These are phyloP conservation scores for Leptographium flavum DNA, from an alignment of 2,329 filamentous ascomycete species.

Conservation along the genomic window DNA sequence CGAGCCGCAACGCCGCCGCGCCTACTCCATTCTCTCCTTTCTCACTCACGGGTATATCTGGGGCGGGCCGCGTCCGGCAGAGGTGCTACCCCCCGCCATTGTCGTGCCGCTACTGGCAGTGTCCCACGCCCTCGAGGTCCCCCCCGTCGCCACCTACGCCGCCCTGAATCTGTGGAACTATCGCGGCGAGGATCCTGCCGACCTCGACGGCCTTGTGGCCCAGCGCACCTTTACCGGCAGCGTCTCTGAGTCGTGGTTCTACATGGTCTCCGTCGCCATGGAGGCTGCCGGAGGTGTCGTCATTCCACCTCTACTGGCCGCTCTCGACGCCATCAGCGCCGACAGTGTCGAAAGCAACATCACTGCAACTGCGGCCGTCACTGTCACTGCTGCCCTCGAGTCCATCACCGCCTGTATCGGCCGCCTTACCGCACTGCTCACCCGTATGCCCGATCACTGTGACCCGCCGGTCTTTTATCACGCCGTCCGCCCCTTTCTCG, in stretches of 20 bases:
- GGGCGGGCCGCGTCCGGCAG: slow-evolving; percentile 62
- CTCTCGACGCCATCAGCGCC: slow-evolving; percentile 52
- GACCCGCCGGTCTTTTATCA: slow-evolving; percentile 83
- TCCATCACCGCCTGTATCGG: slow-evolving; percentile 53
- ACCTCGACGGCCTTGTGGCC: slow-evolving; percentile 54
- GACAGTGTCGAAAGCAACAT: slow-evolving; percentile 40
- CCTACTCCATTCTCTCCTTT: slow-evolving; percentile 66
- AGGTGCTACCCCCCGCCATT: slow-evolving; percentile 66
- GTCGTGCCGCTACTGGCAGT: slow-evolving; percentile 62
- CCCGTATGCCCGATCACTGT: slow-evolving; percentile 81
- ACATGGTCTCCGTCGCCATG: slow-evolving; percentile 75
- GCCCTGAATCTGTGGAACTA: slow-evolving; percentile 87
- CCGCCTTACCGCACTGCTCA: slow-evolving; percentile 51
- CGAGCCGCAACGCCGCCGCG: slow-evolving; percentile 65
- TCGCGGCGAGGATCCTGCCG: slow-evolving; percentile 31
- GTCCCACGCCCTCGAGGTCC: slow-evolving; percentile 62
- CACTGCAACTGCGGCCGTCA: slow-evolving; percentile 15
- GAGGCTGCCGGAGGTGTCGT: slow-evolving; percentile 66
- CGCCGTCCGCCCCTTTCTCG: slow-evolving; percentile 73
- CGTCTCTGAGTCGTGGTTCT: slow-evolving; percentile 88
- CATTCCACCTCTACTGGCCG: slow-evolving; percentile 63
- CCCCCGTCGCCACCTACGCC: slow-evolving; percentile 82
- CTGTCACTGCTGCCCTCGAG: slow-evolving; percentile 34
- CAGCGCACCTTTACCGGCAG: slow-evolving; percentile 80
- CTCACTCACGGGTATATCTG: slow-evolving; percentile 80